Base-by-base conservation (phyloP, 768 basidiomycete genomes). In the Boletus rex-veris region DNA sequence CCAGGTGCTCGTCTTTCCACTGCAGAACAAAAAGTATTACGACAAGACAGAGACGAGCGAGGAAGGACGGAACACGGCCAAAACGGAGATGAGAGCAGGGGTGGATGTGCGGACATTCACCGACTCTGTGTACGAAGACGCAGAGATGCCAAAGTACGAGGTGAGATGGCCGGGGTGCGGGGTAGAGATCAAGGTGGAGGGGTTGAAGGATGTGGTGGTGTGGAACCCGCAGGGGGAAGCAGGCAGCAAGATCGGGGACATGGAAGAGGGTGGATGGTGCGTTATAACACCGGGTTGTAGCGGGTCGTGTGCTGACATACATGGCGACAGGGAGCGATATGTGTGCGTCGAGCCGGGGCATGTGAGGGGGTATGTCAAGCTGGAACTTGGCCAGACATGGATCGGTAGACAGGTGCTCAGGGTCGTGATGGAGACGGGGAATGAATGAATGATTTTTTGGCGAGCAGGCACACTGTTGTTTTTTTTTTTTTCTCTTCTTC, bases 261-360 rank as follows among this genome's bases (percentile, higher is more conserved):
- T 99, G 92, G 92, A 98, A 65, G 78, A 80, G 7, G 79, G 80
- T 0, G 96, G 95, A 67, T 95, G 91, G 91, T 93, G 66, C 57
- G 53, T 45, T 11, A 16, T 33, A n/a, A 10, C 30, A 4, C 5
- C 40, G 12, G 7, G 18, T 5, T 6, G 33, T 1, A 5, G 31
- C 10, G 31, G 31, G 31, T 41, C 21, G 21, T 14, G 41, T 14
- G 41, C 21, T 28, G 37, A 38, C 16, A 3, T 10, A 38, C 16
- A 4, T 10, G 16, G 14, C n/a, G 37, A 18, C 54, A 89, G 92
- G 92, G 85, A 91, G 55, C 79, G 71, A 36, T 98, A 84, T 66
- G 80, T 97, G 39, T 98, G 96, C 61, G 84, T 97, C 51, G 96
- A 98, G 71, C 95, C 96, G 14, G 94, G 94, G 18, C 78, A 79